A percentile compares a stretch with the other conserved stretches of the same genome.
Evolutionary conservation across 2,329 filamentous ascomycete genomes (phyloP).

Genomic region (Didymella segeticola): DNA sequence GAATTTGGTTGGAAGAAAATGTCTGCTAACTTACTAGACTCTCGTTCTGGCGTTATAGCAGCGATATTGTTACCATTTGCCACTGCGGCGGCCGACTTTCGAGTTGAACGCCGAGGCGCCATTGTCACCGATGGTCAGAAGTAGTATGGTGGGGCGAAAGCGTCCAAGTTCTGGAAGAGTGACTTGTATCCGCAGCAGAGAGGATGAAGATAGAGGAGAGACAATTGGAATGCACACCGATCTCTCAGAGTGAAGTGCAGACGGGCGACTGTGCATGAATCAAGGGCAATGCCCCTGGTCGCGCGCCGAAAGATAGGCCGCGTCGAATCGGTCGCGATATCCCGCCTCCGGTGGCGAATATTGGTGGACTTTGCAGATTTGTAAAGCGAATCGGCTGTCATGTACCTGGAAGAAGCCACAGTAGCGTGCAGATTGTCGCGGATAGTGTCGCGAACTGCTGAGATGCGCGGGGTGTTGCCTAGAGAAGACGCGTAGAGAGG

Average conservation of each 20-base stretch:
- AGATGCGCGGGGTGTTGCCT: constrained; percentile 8
- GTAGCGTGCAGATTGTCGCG: constrained; percentile 1
- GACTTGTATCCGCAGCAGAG: neutral
- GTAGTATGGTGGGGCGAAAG: neutral
- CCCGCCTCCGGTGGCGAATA: constrained; percentile 38
- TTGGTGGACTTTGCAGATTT: constrained; percentile 11
- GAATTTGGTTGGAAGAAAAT: neutral
- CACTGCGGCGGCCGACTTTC: constrained; percentile 28
- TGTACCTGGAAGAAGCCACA: neutral
- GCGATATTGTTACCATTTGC: constrained; percentile 10
- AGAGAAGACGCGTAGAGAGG: constrained; percentile 1
- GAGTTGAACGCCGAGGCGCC: constrained; percentile 35
- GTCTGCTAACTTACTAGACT: neutral
- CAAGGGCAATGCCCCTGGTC: constrained; percentile 33
- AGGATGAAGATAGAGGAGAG: neutral
- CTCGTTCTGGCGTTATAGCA: constrained; percentile 3
- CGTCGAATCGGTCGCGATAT: constrained; percentile 36
- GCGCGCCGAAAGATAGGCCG: constrained; percentile 27
- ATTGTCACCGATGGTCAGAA: constrained; percentile 16
- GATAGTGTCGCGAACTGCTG: neutral
- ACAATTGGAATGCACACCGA: neutral
- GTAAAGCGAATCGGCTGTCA: constrained; percentile 2
- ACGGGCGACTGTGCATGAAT: constrained; percentile 19
- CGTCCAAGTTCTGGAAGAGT: neutral
- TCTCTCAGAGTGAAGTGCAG: constrained; percentile 6